A percentile compares a stretch with the other conserved stretches of the same genome.
These are phyloP conservation scores for Penicillium freii DNA, from an alignment of 2,329 filamentous ascomycete genomes.

Conservation along the genomic window DNA sequence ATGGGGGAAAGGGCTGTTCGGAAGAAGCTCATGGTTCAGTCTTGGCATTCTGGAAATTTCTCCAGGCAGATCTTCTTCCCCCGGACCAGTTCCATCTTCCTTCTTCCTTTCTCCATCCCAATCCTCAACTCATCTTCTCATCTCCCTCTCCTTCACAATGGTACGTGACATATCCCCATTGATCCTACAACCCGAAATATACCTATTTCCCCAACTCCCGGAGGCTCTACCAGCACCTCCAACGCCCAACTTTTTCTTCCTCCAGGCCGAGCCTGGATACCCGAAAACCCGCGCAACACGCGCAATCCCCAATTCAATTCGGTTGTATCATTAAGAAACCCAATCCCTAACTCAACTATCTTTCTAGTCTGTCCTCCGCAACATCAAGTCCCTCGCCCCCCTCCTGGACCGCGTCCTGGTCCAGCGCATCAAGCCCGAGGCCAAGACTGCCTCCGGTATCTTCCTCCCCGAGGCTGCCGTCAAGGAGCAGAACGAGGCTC, in stretches of 20 bases:
- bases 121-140: constrained; percentile 25
- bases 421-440: constrained; percentile 94
- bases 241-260: constrained; percentile 9
- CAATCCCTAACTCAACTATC: background rate
- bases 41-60: constrained; percentile 49
- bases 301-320: background rate
- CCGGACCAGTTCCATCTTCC: constrained; percentile 28
- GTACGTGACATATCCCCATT: constrained; percentile 17
- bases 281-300: constrained; percentile 8
- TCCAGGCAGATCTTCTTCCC: constrained; percentile 37
- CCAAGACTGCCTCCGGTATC: constrained; percentile 95
- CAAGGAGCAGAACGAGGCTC: constrained; percentile 97
- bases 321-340: background rate
- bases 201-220: background rate
- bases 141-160: constrained; percentile 21
- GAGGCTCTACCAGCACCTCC: background rate
- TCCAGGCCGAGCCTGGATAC: constrained; percentile 6
- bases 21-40: constrained; percentile 31
- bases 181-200: background rate
- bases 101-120: constrained; percentile 34
- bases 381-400: constrained; percentile 89
- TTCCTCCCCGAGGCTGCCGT: constrained; percentile 95
- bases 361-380: constrained; percentile 68
- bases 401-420: constrained; percentile 98
- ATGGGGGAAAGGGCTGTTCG: constrained; percentile 13